Base-by-base conservation (phyloP, 805 yeast genomes). In the Monosporozyma aerobia region DNA sequence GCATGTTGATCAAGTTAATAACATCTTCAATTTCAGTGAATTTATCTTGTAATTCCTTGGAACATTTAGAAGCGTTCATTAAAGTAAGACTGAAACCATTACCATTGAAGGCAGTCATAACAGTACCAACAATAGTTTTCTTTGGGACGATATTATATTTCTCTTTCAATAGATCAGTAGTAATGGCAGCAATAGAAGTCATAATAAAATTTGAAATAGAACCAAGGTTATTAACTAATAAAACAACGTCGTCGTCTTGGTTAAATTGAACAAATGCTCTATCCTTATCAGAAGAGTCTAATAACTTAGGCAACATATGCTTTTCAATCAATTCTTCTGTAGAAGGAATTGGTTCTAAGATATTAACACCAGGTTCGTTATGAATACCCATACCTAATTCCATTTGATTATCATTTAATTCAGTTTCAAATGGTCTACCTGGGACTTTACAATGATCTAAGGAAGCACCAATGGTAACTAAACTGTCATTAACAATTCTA, bases 311-410 rank as follows among this genome's bases (percentile, higher is more conserved):
- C 51, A 85, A 76, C 73, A 92, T 74, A 32, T 79, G 74, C 27
- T 75, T 72, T 30, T 76, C 65, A 47, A 82, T 73, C 33, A 92
- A 70, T 0, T 77, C 78, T 16, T 80, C 83, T 49, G 88, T 79
- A 0, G 79, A 65, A 27, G 97, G 97, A 59, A 90, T 80, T 51
- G 76, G 76, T 16, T 71, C 70, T 25, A 75, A 57, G 14, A 69
- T 62, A 62, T 77, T 74, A 53, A 82, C 82, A 56, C 97, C 97
- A 0, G 96, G 94, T 67, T 90, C 98, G 63, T 90, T 90, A 69
- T 90, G 98, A 55, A 90, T 90, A 46, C 98, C 98, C 82, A 90
- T 84, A 29, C 98, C 98, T 54, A 90, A 76, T 68, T 90, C 98
- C 64, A 86, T 84, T 68, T 87, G 88, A 53, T 81, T 73, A 3